A percentile compares a stretch with the other conserved stretches of the same genome.
Evolutionary conservation across 352 stramenopile species (phyloP).

Genomic region (Phytophthora lateralis): DNA sequence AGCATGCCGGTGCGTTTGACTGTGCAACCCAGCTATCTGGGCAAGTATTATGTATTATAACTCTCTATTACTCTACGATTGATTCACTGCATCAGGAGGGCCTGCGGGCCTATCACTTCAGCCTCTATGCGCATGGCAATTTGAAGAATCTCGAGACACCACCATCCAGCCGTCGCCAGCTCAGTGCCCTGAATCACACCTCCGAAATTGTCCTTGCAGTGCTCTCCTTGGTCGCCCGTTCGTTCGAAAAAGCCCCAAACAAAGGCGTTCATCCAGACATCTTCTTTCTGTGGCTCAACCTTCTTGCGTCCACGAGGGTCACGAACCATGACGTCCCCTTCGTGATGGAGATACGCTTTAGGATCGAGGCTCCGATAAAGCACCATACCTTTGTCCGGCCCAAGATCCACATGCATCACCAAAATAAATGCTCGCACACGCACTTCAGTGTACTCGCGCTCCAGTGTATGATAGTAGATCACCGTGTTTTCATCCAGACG

Average conservation of each 20-base stretch:
- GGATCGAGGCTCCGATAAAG: constrained; percentile 55
- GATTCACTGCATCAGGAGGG: constrained; percentile 32
- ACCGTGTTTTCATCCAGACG: constrained; percentile 55
- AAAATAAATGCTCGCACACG: constrained; percentile 55
- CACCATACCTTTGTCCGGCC: constrained; percentile 30
- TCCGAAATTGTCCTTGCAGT: constrained; percentile 57
- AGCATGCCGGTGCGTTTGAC: no score
- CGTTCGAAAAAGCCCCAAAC: constrained; percentile 54
- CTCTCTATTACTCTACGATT: neutral
- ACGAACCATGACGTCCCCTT: constrained; percentile 34
- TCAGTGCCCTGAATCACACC: constrained; percentile 54
- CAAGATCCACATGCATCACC: constrained; percentile 44
- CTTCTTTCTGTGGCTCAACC: constrained; percentile 38
- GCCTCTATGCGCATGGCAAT: constrained; percentile 58
- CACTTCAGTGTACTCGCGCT: constrained; percentile 45
- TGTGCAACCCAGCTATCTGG: no score
- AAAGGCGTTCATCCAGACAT: constrained; percentile 72
- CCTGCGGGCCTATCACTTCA: constrained; percentile 48
- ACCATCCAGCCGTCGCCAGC: constrained; percentile 52
- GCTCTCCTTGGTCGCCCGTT: constrained; percentile 30
- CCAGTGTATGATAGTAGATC: constrained; percentile 66
- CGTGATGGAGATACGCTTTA: constrained; percentile 44
- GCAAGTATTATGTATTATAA: no score
- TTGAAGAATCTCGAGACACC: constrained; percentile 66
- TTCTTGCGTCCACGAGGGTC: constrained; percentile 53